Evolutionary conservation across 1,284 basidiomycete species (phyloP), one percentile per base, ranked within the genome.

Genomic region (Ustilago cynodontis): DNA sequence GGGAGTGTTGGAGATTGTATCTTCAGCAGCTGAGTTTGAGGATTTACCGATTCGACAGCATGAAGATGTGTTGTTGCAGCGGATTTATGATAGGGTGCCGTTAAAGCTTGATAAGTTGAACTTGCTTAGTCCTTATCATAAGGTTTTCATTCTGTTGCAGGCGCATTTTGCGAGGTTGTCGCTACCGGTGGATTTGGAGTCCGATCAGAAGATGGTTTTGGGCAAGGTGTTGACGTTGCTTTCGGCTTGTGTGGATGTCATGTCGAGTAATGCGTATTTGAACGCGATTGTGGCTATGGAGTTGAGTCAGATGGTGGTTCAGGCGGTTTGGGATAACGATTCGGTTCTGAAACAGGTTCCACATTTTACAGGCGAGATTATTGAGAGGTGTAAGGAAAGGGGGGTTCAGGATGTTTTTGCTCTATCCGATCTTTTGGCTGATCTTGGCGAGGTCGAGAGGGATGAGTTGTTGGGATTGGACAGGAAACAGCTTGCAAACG

Each of bases 271-370:
- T 84, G 94, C 93, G 3, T 96, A 92, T 92, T 87, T 99, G 81
- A 96, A 92, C 83, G 96, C 95, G 1, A 88, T 98, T 16, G 93
- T 95, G 55, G 96, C 95, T 0, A 99, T 99, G 97, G 97, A 99
- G 87, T 86, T 99, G 66, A 93, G 93, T n/a, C 97, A 99, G 87
- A 99, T 99, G 96, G 95, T 94, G 86, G 94, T 98, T 2, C 97
- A 99, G 87, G 95, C 93, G 0, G 92, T 96, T 86, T 98, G 96
- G 96, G 95, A 99, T 83, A 92, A 92, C 33, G 97, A 86, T 61
- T 82, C 81, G 41, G 81, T 85, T 14, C 73, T 98, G 84, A 94
- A 93, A 84, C 96, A 99, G 86, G 93, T 99, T 52, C 97, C 97
- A 11, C 94, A 97, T 87, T 99, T 98, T 87, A 93, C 95, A 75